A percentile compares a stretch with the other conserved stretches of the same genome.
Evolutionary conservation across 2,329 filamentous ascomycete genomes (phyloP).

Genomic region (Colletotrichum tofieldiae): DNA sequence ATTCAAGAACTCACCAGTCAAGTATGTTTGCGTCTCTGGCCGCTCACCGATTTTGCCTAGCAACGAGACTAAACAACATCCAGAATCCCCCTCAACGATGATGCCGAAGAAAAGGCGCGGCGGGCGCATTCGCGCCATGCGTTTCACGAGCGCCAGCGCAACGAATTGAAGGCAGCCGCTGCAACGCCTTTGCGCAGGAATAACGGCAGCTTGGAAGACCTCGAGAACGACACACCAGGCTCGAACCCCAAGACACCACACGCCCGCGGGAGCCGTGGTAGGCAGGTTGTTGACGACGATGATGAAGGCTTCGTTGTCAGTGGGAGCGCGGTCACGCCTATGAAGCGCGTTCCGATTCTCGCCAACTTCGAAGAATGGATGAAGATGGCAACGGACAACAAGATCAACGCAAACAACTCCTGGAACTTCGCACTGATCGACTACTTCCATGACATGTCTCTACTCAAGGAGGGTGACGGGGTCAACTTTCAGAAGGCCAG

Average conservation of each 20-base stretch:
- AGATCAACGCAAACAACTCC: conserved; percentile 97
- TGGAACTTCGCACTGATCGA: conserved; percentile 99
- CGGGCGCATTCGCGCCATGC: conserved; percentile 90
- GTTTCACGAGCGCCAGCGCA: conserved; percentile 91
- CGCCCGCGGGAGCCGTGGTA: conserved; percentile 52
- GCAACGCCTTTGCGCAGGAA: conserved; percentile 79
- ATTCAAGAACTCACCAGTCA: conserved; percentile 71
- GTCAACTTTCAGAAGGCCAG: conserved; percentile 99
- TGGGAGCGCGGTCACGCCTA: conserved; percentile 87
- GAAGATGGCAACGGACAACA: conserved; percentile 99
- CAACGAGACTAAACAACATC: conserved; percentile 40
- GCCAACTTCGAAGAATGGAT: conserved; percentile 99
- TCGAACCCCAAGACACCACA: conserved; percentile 72
- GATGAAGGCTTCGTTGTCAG: conserved; percentile 77
- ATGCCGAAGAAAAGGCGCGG: conserved; percentile 90
- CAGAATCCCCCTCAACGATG: conserved; percentile 97
- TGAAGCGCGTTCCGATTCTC: conserved; percentile 95
- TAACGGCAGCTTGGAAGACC: conserved; percentile 71
- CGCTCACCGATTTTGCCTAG: conserved; percentile 23
- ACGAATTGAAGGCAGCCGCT: conserved; percentile 86
- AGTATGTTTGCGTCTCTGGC: conserved; percentile 59
- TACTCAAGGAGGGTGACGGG: conserved; percentile 94
- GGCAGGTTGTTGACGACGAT: conserved; percentile 61
- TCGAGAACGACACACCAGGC: conserved; percentile 70
- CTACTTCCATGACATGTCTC: conserved; percentile 99